Base-by-base conservation (phyloP, 495 filamentous ascomycete genomes). In the Wilcoxina mikolae region DNA sequence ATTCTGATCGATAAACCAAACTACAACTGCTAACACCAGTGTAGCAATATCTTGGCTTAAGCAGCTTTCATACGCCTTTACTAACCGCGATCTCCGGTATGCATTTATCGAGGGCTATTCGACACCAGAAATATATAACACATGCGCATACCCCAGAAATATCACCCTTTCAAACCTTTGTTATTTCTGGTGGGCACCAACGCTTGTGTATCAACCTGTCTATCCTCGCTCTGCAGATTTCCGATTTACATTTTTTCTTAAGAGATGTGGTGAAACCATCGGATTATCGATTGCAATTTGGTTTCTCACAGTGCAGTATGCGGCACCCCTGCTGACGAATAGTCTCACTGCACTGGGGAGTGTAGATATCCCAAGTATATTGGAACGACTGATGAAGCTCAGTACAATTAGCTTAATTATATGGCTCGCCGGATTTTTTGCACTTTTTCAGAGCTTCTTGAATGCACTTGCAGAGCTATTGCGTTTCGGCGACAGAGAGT, bases 101-200 rank as follows among this genome's bases (percentile, higher is more conserved):
- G 87, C 89, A 23, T 81, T 83, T 62, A 76, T 95, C 25, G 79
- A 85, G 58, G 83, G 84, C 2, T 75, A 77, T 2, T 73, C 78
- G 7, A 67, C 94, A 0, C 91, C 91, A 0, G 78, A 82, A 9
- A 71, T 95, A 42, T 98, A 98, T 68, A 68, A 71, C 1, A 63
- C 76, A n/a, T 91, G 85, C 59, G 85, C 89, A 0, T 98, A 96
- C 61, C 91, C 91, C 0, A 66, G 74, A 33, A 98, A 96, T 69
- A 83, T 96, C 66, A 94, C 86, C 4, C 72, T 93, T 54, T 64
- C 73, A 3, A 98, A 98, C 66, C 71, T 98, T 4, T 74, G 72
- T 38, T 98, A 96, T 70, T 98, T 96, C 61, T 95, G 91, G 87
- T 87, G 88, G 77, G 91, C 91, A 0, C 91, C 91, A 1, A 98